Percentiles rank a stretch among this genome's conserved stretches.
Evolutionary conservation across 1,284 basidiomycete species (phyloP).

Genomic region (Ceratobasidium sp.): DNA sequence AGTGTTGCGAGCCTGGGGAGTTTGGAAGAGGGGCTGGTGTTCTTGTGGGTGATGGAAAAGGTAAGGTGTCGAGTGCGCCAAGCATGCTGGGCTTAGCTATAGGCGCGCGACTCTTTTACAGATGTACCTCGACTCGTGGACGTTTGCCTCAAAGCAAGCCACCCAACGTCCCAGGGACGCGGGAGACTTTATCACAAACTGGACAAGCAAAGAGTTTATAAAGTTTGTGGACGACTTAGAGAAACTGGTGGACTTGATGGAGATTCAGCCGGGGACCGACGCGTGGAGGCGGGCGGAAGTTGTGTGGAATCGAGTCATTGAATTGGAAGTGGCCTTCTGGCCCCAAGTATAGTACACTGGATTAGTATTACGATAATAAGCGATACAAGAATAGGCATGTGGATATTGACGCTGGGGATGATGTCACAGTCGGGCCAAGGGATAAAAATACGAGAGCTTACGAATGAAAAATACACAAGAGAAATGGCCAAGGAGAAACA

Average conservation of each 20-base stretch:
- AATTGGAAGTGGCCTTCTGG: slow-evolving; percentile 75
- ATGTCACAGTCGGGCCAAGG: not conserved
- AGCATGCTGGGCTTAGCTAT: slow-evolving; percentile 19
- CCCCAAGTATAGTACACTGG: slow-evolving; percentile 55
- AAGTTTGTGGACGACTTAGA: slow-evolving; percentile 71
- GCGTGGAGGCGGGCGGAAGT: slow-evolving; percentile 64
- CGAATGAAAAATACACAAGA: not conserved
- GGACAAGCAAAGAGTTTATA: slow-evolving; percentile 74
- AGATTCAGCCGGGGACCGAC: slow-evolving; percentile 59
- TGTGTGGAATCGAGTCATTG: slow-evolving; percentile 70
- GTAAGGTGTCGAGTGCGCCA: too few species aligned
- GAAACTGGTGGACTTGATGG: slow-evolving; percentile 67
- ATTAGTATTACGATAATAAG: not conserved
- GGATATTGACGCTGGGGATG: not conserved
- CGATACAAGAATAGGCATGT: slow-evolving; percentile 11
- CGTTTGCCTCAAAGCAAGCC: slow-evolving; percentile 51
- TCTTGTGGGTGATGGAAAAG: slow-evolving; percentile 84
- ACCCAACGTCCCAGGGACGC: slow-evolving; percentile 57
- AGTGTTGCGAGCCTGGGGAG: slow-evolving; percentile 63
- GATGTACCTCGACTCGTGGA: slow-evolving; percentile 77
- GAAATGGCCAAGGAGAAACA: not conserved
- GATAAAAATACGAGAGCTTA: not conserved
- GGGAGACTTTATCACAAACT: slow-evolving; percentile 69
- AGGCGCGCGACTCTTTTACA: slow-evolving; percentile 48
- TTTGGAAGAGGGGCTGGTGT: slow-evolving; percentile 74